phyloP scores from a whole-genome alignment of 1,284 basidiomycete species.

The Lignosus rhinocerotis region DNA sequence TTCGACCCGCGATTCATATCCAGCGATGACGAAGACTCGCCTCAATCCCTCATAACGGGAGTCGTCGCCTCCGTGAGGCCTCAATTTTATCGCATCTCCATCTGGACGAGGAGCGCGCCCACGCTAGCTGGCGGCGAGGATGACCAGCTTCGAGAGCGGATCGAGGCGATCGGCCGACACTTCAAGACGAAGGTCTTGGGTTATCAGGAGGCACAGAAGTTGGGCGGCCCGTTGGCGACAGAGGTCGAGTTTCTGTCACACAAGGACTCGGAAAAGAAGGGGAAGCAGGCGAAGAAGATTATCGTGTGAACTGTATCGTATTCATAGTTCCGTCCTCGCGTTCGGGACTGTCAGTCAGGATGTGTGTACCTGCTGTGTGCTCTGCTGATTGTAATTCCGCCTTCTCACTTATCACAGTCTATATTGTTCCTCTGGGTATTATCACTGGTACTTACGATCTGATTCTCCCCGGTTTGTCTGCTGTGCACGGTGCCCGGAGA shows the following conservation, averaged over 20 bases:
- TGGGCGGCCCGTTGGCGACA: constrained; percentile 82
- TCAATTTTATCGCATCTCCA: constrained; percentile 94
- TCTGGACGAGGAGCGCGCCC: constrained; percentile 92
- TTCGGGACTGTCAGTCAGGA: constrained; percentile 9
- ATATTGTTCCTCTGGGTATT: constrained; percentile 14
- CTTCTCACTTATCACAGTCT: constrained; percentile 25
- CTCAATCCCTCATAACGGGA: constrained; percentile 83
- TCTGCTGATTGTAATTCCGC: constrained; percentile 22
- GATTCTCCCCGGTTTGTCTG: not conserved
- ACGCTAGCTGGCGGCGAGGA: constrained; percentile 38
- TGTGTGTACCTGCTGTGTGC: constrained; percentile 19
- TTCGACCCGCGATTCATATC: constrained; percentile 82
- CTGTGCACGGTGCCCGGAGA: not conserved
- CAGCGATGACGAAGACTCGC: constrained; percentile 47
- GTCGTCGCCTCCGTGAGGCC: constrained; percentile 95
- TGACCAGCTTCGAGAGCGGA: constrained; percentile 49
- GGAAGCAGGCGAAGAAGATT: constrained; percentile 81
- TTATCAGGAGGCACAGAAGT: constrained; percentile 70
- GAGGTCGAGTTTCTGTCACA: constrained; percentile 95
- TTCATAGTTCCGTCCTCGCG: constrained; percentile 5
- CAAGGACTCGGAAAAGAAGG: constrained; percentile 95
- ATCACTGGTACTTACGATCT: not conserved
- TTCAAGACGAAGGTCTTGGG: constrained; percentile 93
- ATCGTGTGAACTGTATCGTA: constrained; percentile 48
- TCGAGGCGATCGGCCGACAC: constrained; percentile 71